Percentiles rank a stretch among this genome's conserved stretches.
Evolutionary conservation across 2,329 filamentous ascomycete species (phyloP).

Genomic region (Canariomyces notabilis): DNA sequence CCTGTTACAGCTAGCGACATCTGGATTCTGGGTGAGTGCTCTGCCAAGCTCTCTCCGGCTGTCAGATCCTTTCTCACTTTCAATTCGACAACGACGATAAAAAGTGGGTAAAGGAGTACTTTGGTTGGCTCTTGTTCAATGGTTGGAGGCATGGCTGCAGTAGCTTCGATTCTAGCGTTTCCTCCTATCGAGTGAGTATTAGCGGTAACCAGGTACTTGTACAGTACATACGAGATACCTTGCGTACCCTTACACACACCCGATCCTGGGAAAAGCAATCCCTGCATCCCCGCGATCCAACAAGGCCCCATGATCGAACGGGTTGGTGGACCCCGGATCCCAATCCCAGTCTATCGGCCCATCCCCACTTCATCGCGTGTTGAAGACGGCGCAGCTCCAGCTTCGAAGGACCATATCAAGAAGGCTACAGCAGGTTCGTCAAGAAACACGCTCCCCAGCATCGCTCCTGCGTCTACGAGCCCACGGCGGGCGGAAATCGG

Average conservation of each 20-base stretch:
- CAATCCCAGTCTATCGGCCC: not conserved
- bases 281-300: not conserved
- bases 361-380: not conserved
- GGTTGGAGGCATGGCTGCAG: too few species aligned
- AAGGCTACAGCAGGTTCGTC: too few species aligned
- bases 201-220: not conserved
- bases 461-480: not conserved
- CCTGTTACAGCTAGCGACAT: too few species aligned
- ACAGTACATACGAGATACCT: not conserved
- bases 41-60: too few species aligned
- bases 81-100: too few species aligned
- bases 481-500: not conserved
- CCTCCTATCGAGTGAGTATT: too few species aligned
- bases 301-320: too few species aligned
- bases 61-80: too few species aligned
- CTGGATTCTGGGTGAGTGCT: too few species aligned
- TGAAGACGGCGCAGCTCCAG: not conserved
- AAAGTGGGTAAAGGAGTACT: too few species aligned
- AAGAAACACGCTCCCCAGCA: not conserved
- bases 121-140: too few species aligned
- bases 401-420: not conserved
- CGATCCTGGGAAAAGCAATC: not conserved
- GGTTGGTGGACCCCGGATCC: not conserved
- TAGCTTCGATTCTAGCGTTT: too few species aligned
- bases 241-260: not conserved